Evolutionary conservation across 371 early-diverging fungal species (phyloP).

Genomic region (Synchytrium microbalum): DNA sequence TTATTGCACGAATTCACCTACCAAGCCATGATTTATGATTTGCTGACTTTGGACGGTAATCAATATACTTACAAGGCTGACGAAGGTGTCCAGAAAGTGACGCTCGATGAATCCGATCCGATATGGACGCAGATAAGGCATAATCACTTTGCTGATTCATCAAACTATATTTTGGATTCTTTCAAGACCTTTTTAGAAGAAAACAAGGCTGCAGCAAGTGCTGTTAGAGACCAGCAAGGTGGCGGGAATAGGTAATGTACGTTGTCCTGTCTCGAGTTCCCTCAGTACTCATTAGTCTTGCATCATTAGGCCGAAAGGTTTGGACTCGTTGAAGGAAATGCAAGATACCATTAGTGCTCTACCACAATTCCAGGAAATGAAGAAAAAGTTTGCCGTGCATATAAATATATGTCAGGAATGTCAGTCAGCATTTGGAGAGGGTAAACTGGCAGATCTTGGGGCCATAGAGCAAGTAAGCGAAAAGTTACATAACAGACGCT

Average conservation of each 20-base stretch:
- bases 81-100: background rate
- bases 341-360: conserved; percentile 78
- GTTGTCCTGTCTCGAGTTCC: too few relatives aligned
- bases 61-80: conserved; percentile 19
- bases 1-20: conserved; percentile 96
- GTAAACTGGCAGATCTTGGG: conserved; percentile 62
- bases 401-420: conserved; percentile 87
- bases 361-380: conserved; percentile 90
- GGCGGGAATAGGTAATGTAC: background rate
- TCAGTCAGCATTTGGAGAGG: conserved; percentile 63
- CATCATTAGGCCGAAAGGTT: conserved; percentile 12
- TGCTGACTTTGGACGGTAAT: conserved; percentile 60
- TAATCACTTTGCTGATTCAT: conserved; percentile 87
- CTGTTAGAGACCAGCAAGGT: conserved; percentile 16
- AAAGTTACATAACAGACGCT: too few relatives aligned
- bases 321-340: conserved; percentile 71
- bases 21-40: conserved; percentile 90
- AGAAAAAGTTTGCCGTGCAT: conserved; percentile 83
- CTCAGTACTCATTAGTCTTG: too few relatives aligned
- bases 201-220: conserved; percentile 49
- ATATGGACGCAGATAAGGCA: conserved; percentile 72
- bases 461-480: conserved; percentile 64
- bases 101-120: conserved; percentile 58
- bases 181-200: conserved; percentile 70
- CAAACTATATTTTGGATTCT: conserved; percentile 65